phyloP scores from a whole-genome alignment of 1,139 yeast species.

The Suhomyces anneliseae region DNA sequence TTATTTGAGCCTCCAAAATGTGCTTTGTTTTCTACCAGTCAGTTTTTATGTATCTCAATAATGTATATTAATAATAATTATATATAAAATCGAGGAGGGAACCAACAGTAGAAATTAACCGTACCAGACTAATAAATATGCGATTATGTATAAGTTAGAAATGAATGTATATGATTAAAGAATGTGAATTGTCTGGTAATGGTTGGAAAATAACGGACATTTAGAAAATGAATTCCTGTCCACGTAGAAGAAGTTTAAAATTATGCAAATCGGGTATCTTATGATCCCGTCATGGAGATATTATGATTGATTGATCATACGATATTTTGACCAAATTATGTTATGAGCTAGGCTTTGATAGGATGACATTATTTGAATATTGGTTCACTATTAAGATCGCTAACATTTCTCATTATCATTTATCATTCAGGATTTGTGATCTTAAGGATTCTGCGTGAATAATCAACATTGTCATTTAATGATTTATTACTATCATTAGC shows the following conservation, averaged over 20 bases:
- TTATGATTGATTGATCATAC: background rate
- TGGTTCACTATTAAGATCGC: too few relatives aligned
- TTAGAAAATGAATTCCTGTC: background rate
- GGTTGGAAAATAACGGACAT: background rate
- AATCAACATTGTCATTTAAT: conserved; percentile 73
- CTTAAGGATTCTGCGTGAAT: conserved; percentile 66
- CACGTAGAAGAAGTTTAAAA: too few relatives aligned
- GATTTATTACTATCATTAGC: conserved; percentile 59
- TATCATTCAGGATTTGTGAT: conserved; percentile 59
- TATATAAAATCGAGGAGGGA: background rate
- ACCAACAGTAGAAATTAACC: background rate
- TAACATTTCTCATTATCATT: too few relatives aligned
- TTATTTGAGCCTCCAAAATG: too few relatives aligned
- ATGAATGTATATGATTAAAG: background rate
- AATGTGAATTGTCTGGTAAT: background rate
- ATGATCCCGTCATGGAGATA: background rate
- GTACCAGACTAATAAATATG: background rate
- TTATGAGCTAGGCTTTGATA: too few relatives aligned
- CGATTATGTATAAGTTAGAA: background rate
- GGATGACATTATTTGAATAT: too few relatives aligned
- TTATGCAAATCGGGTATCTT: background rate
- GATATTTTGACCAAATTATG: background rate
- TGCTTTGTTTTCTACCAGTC: too few relatives aligned
- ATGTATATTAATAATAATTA: background rate
- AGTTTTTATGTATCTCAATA: background rate